phyloP scores from a whole-genome alignment of 306 rosid species.

The Acacia acuminata region DNA sequence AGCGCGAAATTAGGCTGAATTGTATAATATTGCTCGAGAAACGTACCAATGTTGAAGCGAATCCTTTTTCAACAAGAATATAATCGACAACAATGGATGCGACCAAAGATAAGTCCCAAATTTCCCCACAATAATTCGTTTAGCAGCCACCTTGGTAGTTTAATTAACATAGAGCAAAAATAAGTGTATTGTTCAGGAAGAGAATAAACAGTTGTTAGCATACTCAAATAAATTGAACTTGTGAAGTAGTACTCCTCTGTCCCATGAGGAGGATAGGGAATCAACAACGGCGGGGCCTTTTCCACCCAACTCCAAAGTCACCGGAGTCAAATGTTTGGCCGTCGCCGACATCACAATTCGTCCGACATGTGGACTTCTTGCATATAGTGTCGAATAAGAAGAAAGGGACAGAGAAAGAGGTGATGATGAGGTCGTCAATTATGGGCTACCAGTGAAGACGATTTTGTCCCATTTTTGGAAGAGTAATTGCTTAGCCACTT shows the following conservation, averaged over 20 bases:
- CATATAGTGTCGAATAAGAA: neutral
- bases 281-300: constrained; percentile 82
- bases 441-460: constrained; percentile 63
- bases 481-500: constrained; percentile 45
- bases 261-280: constrained; percentile 63
- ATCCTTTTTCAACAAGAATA: constrained; percentile 52
- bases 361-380: constrained; percentile 67
- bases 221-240: neutral
- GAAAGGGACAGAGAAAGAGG: too few species aligned
- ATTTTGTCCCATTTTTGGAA: constrained; percentile 74
- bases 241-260: constrained; percentile 1
- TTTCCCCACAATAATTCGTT: too few species aligned
- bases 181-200: too few species aligned
- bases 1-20: neutral
- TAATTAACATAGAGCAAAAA: too few species aligned
- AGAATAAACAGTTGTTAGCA: neutral
- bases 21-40: neutral
- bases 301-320: constrained; percentile 77
- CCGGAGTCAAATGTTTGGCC: too few species aligned
- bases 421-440: neutral
- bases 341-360: constrained; percentile 64
- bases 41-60: constrained; percentile 48
- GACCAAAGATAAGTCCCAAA: too few species aligned
- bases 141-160: too few species aligned
- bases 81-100: constrained; percentile 63